These are phyloP conservation scores for Solanum neorickii DNA, from an alignment of 257 asterid species.

Conservation along the genomic window DNA sequence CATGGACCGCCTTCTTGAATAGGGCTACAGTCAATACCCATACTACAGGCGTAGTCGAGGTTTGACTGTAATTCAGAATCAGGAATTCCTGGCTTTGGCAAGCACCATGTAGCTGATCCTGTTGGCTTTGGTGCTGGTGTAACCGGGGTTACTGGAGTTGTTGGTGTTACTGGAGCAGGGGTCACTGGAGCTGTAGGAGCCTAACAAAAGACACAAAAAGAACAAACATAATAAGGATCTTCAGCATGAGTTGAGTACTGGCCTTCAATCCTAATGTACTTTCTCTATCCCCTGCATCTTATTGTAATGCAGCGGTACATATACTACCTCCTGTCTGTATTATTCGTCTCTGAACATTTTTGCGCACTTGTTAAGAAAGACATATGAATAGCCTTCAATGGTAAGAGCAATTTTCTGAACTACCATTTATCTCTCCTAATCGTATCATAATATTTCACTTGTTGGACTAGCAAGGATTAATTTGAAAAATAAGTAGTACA, in stretches of 20 bases:
- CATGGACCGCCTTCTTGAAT: constrained; percentile 71
- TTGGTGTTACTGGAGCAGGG: constrained; percentile 3
- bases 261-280: not conserved
- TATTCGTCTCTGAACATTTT: not conserved
- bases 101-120: constrained; percentile 45
- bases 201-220: constrained; percentile 12
- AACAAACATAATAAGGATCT: not conserved
- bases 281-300: not conserved
- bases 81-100: constrained; percentile 42
- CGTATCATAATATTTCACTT: not conserved
- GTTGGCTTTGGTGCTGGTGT: constrained; percentile 32
- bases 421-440: not conserved
- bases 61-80: constrained; percentile 52
- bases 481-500: not conserved
- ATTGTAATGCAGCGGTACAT: not conserved
- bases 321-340: not conserved
- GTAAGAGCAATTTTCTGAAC: not conserved
- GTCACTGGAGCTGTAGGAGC: constrained; percentile 31
- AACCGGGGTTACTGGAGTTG: constrained; percentile 12
- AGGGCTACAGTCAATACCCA: constrained; percentile 61
- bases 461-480: not conserved
- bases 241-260: not conserved
- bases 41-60: constrained; percentile 65
- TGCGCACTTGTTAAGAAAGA: not conserved
- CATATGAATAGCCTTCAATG: not conserved